A percentile compares a stretch with the other conserved stretches of the same genome.
Evolutionary conservation across 345 rosid species (phyloP).

Genomic region (Eucalyptus marginata): DNA sequence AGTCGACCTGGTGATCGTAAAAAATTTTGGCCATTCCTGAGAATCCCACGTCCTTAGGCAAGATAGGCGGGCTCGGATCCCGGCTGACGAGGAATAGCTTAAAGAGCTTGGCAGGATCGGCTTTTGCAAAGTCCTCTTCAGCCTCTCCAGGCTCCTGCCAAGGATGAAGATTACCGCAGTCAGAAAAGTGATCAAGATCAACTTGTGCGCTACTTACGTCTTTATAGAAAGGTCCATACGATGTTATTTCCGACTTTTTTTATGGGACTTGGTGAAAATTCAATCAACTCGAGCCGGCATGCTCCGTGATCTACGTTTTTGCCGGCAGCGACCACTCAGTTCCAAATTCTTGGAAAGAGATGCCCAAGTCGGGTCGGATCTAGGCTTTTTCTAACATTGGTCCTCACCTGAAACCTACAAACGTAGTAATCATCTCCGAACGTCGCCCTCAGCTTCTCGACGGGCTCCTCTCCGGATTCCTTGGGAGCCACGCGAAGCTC

Average conservation of each 20-base stretch:
- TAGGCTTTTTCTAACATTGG: neutral
- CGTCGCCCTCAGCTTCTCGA: constrained; percentile 23
- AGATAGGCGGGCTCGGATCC: too few species aligned
- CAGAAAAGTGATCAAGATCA: neutral
- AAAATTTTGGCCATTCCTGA: too few species aligned
- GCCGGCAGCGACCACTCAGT: neutral
- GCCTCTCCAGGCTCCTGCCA: too few species aligned
- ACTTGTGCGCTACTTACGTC: too few species aligned
- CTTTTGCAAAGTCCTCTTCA: too few species aligned
- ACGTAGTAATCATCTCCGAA: constrained; percentile 61
- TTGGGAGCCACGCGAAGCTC: constrained; percentile 19
- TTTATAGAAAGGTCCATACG: too few species aligned
- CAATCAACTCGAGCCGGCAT: neutral
- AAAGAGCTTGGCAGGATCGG: too few species aligned
- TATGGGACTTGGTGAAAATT: neutral
- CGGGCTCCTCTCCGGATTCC: constrained; percentile 30
- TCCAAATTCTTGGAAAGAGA: too few species aligned
- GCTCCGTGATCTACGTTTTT: neutral
- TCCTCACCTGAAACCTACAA: constrained; percentile 67
- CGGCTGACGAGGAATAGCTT: too few species aligned
- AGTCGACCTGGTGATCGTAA: too few species aligned
- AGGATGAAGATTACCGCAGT: neutral
- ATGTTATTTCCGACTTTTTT: too few species aligned
- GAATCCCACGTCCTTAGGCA: too few species aligned
- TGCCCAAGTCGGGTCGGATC: neutral